These are phyloP conservation scores for Plantago elongata DNA, from an alignment of 257 asterid genomes.

Conservation along the genomic window DNA sequence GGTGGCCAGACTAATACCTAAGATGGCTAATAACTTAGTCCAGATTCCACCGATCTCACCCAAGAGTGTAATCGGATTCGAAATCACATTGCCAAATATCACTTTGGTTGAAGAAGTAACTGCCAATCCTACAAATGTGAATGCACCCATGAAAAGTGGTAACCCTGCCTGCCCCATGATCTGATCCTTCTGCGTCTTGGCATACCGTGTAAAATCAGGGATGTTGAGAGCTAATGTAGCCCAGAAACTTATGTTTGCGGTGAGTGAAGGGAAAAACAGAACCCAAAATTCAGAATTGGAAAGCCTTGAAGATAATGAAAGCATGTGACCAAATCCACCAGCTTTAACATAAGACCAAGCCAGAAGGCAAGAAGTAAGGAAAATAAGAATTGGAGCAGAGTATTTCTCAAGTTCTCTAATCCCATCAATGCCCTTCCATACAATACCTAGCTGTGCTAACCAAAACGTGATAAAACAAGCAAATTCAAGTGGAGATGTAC, in stretches of 20 bases:
- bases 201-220: constrained; percentile 85
- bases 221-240: constrained; percentile 77
- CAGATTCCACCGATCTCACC: constrained; percentile 70
- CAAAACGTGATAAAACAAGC: constrained; percentile 69
- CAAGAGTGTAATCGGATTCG: constrained; percentile 66
- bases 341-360: constrained; percentile 66
- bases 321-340: constrained; percentile 81
- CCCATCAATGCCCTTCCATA: constrained; percentile 89
- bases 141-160: constrained; percentile 80
- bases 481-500: constrained; percentile 81
- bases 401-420: constrained; percentile 69
- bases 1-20: constrained; percentile 73
- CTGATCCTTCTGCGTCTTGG: constrained; percentile 66
- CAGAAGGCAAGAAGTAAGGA: constrained; percentile 50
- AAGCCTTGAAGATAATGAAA: constrained; percentile 59
- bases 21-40: constrained; percentile 55
- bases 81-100: constrained; percentile 66
- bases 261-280: constrained; percentile 72
- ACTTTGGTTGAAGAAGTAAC: constrained; percentile 84
- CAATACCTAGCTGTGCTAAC: constrained; percentile 56
- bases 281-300: constrained; percentile 66
- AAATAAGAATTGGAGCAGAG: constrained; percentile 68
- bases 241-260: constrained; percentile 96
- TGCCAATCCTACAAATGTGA: constrained; percentile 84
- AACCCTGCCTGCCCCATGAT: constrained; percentile 69